Base-by-base conservation (phyloP, 2,329 filamentous ascomycete species). In the Colletotrichum tanaceti region DNA sequence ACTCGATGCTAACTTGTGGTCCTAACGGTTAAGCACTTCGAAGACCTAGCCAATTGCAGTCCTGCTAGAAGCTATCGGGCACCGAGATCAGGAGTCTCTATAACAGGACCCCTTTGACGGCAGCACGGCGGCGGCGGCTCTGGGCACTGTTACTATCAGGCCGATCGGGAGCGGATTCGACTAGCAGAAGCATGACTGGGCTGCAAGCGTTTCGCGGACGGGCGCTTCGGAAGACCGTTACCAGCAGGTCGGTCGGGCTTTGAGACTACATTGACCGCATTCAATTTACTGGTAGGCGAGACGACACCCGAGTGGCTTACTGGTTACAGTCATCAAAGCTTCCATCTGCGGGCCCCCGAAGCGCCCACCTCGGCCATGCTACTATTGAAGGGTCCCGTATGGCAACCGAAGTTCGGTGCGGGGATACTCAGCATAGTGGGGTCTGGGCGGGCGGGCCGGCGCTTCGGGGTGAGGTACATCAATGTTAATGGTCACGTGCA, bases 101-200 rank as follows among this genome's bases (percentile, higher is more conserved):
- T 10, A 16, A 20, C 10, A 53, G 20, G 32, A 16, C 32, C 28
- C 50, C 16, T 11, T 2, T 41, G 28, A 18, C 13, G 52, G 35
- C n/a, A n/a, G n/a, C n/a, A n/a, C 20, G 32, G 20, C 35, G 35
- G n/a, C 32, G 50, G 32, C 32, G 46, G 46, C 22, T 49, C 46
- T 49, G 22, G 10, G 10, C 46, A 49, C 46, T 18, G 20, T 49
- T 49, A 28, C 46, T 46, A 20, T 28, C 13, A 24, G 46, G 46
- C 46, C 11, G 46, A 49, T 22, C 20, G 46, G 20, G 22, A 49
- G 46, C 46, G 20, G 46, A 28, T 49, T 49, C 11, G 11, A 49
- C 46, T 49, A 49, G 20, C 46, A 49, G 46, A 49, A 49, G 46
- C 46, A 49, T 49, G 22, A 28, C 39, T 49, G 46, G 46, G 46